These are phyloP conservation scores for Cryptosporidium meleagridis DNA, from an alignment of 169 alveolate species.

Conservation along the genomic window DNA sequence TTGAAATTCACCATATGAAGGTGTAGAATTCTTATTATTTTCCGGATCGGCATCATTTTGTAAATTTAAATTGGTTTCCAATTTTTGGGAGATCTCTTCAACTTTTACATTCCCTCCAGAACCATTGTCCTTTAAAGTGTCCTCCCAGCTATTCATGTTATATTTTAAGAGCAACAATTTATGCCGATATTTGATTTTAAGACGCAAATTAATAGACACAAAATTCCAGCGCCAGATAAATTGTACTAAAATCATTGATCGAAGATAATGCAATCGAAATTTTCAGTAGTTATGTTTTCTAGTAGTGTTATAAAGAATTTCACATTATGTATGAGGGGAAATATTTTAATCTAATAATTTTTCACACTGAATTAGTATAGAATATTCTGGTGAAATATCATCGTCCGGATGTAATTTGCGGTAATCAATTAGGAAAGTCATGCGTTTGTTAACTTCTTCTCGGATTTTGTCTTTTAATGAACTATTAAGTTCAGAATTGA, in stretches of 20 bases:
- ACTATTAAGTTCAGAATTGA: neutral
- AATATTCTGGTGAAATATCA: conserved; percentile 58
- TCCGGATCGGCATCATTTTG: neutral
- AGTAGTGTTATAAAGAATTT: neutral
- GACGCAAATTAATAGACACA: neutral
- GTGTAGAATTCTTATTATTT: neutral
- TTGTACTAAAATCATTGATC: neutral
- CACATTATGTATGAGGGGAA: too few relatives aligned
- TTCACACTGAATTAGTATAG: neutral
- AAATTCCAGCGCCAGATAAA: conserved; percentile 7
- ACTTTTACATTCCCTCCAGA: neutral
- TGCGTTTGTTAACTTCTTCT: neutral
- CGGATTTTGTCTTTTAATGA: neutral
- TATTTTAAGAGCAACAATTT: neutral
- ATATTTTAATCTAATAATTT: neutral
- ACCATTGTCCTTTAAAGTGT: neutral
- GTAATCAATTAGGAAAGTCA: conserved; percentile 18
- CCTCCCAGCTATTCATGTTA: conserved; percentile 48
- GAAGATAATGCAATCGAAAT: neutral
- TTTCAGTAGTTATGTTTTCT: neutral
- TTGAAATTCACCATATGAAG: neutral
- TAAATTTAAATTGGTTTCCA: neutral
- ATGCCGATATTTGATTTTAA: neutral
- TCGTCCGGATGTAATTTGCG: conserved; percentile 13
- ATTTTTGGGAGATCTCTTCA: neutral